phyloP scores from a whole-genome alignment of 164 flowering plant genomes.

The Chloranthus sessilifolius region DNA sequence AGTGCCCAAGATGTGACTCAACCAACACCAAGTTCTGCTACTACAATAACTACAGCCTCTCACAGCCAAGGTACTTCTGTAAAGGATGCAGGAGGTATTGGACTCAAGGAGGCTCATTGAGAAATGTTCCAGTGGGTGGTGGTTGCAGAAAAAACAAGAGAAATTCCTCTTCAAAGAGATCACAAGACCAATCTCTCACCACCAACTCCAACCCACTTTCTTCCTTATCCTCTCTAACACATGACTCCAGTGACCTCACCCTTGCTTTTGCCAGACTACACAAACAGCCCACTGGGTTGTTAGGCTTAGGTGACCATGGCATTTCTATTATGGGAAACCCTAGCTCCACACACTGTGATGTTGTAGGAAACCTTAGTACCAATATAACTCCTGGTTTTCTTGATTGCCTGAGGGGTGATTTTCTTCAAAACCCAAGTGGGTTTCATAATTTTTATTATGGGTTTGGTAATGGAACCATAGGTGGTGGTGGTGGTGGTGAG shows the following conservation, averaged over 20 bases:
- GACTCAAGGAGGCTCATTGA: slow-evolving; percentile 94
- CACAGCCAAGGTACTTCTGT: slow-evolving; percentile 96
- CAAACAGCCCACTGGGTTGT: slow-evolving; percentile 35
- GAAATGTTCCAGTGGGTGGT: slow-evolving; percentile 97
- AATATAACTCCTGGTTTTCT: slow-evolving; percentile 21
- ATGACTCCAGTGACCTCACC: slow-evolving; percentile 52
- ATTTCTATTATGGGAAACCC: slow-evolving; percentile 32
- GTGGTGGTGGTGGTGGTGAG: slow-evolving; percentile 26
- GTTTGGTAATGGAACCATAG: slow-evolving; percentile 27
- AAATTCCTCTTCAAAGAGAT: slow-evolving; percentile 40
- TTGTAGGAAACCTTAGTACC: slow-evolving; percentile 5
- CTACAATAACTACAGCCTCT: slow-evolving; percentile 95
- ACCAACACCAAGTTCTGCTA: slow-evolving; percentile 89
- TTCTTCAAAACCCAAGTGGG: slow-evolving; percentile 31
- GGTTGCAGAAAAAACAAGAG: slow-evolving; percentile 89
- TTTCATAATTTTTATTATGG: slow-evolving; percentile 42
- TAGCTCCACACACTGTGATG: slow-evolving; percentile 5
- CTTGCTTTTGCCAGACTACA: slow-evolving; percentile 68
- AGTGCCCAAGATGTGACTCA: slow-evolving; percentile 96
- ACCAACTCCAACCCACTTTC: slow-evolving; percentile 27
- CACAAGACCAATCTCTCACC: slow-evolving; percentile 28
- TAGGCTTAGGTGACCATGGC: slow-evolving; percentile 34
- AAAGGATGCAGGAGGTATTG: slow-evolving; percentile 89
- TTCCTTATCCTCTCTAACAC: slow-evolving; percentile 24
- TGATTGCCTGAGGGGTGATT: slow-evolving; percentile 38